Evolutionary conservation across 2,329 filamentous ascomycete genomes (phyloP).

Genomic region (Talaromyces sp.): DNA sequence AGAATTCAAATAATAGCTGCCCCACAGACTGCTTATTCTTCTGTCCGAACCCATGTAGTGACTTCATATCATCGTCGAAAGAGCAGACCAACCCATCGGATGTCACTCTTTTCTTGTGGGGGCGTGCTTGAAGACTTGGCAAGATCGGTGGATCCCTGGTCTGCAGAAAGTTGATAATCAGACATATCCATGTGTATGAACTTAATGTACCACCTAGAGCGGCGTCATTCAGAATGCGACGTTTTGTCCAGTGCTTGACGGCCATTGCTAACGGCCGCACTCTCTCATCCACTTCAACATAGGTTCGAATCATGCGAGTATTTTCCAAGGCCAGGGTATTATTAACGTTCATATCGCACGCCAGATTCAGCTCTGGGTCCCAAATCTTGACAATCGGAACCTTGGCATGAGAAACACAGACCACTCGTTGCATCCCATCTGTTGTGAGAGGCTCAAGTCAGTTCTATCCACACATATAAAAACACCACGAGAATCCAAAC

Average conservation of each 20-base stretch:
- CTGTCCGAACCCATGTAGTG: constrained; percentile 71
- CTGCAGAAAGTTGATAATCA: constrained; percentile 96
- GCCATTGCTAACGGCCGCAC: constrained; percentile 94
- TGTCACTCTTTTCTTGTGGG: constrained; percentile 62
- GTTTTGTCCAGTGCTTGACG: constrained; percentile 95
- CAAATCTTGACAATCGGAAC: constrained; percentile 98
- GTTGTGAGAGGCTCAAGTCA: constrained; percentile 16
- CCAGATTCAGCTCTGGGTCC: constrained; percentile 87
- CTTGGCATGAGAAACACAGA: constrained; percentile 92
- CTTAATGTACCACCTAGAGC: constrained; percentile 92
- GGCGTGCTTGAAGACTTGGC: constrained; percentile 78
- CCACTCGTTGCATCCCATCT: constrained; percentile 97
- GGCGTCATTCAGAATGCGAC: constrained; percentile 94
- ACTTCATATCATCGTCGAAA: constrained; percentile 84
- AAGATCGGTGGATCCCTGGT: constrained; percentile 80
- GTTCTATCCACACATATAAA: constrained; percentile 1
- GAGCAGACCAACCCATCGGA: constrained; percentile 69
- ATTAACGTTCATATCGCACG: constrained; percentile 99
- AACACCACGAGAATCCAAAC: background rate
- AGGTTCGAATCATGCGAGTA: constrained; percentile 96
- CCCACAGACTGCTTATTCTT: constrained; percentile 82
- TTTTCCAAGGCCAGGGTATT: constrained; percentile 94
- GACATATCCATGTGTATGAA: constrained; percentile 98
- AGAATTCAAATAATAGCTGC: constrained; percentile 91
- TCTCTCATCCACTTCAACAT: constrained; percentile 88